Percentiles rank a stretch among this genome's conserved stretches.
phyloP scores from a whole-genome alignment of 1,139 yeast species.

The Diutina neorugosa region DNA sequence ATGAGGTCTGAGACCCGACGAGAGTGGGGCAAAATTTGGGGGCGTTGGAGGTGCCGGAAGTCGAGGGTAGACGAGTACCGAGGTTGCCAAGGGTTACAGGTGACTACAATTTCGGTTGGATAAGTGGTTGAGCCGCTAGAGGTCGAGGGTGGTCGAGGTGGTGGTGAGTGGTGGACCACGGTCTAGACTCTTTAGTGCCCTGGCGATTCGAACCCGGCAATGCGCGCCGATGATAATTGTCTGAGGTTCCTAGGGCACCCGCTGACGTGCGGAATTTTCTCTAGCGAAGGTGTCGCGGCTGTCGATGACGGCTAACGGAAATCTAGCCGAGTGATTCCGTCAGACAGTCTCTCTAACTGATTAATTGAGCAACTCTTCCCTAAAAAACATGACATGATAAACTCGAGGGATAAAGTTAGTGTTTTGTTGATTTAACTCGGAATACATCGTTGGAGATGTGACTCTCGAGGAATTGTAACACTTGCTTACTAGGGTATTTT shows the following conservation, averaged over 20 bases:
- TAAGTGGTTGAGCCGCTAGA: too few species aligned
- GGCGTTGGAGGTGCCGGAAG: background rate
- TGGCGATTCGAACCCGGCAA: background rate
- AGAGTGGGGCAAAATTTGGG: background rate
- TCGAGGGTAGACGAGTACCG: background rate
- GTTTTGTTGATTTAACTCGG: too few species aligned
- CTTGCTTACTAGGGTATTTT: too few species aligned
- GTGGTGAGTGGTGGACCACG: background rate
- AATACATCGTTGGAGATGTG: too few species aligned
- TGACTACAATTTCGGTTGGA: too few species aligned
- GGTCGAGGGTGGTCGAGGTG: background rate
- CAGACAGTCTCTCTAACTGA: too few species aligned
- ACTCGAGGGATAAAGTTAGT: too few species aligned
- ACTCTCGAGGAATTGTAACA: too few species aligned
- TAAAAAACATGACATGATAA: too few species aligned
- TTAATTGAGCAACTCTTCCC: too few species aligned
- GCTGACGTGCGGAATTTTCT: background rate
- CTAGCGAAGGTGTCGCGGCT: background rate
- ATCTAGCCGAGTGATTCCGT: too few species aligned
- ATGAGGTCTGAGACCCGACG: background rate
- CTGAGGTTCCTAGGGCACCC: background rate
- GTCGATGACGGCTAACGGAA: background rate
- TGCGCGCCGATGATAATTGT: background rate
- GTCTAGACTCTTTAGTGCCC: background rate
- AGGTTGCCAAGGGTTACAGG: background rate